Evolutionary conservation across 2,329 filamentous ascomycete species (phyloP).

Genomic region (Diaporthe longicolla): DNA sequence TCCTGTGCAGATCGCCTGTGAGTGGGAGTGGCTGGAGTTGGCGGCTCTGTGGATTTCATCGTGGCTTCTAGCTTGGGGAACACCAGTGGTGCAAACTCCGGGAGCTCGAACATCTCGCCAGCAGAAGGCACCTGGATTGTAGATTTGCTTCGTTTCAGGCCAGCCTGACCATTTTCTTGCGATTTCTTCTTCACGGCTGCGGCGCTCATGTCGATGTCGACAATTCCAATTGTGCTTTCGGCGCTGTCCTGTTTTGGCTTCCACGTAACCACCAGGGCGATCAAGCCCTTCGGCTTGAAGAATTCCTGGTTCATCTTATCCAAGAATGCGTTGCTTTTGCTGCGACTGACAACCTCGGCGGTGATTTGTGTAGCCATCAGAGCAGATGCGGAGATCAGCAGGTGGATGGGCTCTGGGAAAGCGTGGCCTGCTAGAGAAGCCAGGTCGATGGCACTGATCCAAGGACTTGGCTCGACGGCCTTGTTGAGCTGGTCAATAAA

Average conservation of each 20-base stretch:
- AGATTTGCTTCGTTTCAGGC: conserved; percentile 38
- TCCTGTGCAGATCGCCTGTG: neutral
- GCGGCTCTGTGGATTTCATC: neutral
- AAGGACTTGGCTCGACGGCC: conserved; percentile 52
- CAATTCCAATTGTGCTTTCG: conserved; percentile 44
- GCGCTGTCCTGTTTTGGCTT: conserved; percentile 53
- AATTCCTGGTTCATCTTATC: conserved; percentile 68
- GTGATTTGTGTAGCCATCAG: conserved; percentile 58
- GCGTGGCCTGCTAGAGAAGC: conserved; percentile 56
- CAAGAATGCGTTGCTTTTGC: conserved; percentile 66
- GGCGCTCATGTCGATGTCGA: conserved; percentile 52
- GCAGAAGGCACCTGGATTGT: conserved; percentile 49
- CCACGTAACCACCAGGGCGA: conserved; percentile 65
- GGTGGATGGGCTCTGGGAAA: conserved; percentile 56
- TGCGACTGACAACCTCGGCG: conserved; percentile 56
- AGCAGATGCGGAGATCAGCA: conserved; percentile 59
- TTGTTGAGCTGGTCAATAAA: conserved; percentile 65
- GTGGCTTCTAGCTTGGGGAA: conserved; percentile 59
- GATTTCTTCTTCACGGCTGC: conserved; percentile 49
- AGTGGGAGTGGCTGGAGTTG: neutral
- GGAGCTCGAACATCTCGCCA: conserved; percentile 57
- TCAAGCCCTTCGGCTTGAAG: conserved; percentile 70
- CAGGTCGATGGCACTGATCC: conserved; percentile 57
- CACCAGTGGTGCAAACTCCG: conserved; percentile 62
- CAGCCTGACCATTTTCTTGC: conserved; percentile 45